Evolutionary conservation across 805 yeast genomes (phyloP).

Genomic region (Candida pseudoglaebosa): DNA sequence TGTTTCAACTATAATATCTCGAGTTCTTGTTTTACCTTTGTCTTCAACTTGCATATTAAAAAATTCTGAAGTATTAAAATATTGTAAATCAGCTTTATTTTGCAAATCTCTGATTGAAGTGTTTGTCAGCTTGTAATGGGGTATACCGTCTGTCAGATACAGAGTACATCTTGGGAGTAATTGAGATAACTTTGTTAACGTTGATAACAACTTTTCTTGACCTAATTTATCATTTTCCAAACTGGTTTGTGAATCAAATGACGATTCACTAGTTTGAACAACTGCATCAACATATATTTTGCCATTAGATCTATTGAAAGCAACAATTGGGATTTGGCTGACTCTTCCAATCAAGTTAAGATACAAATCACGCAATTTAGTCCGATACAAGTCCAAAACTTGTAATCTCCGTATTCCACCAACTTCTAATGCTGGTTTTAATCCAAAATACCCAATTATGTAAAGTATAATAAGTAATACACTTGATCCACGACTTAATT

Average conservation of each 20-base stretch:
- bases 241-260: conserved; percentile 9
- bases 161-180: conserved; percentile 22
- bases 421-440: conserved; percentile 33
- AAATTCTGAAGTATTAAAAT: conserved; percentile 29
- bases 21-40: conserved; percentile 2
- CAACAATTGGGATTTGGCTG: conserved; percentile 36
- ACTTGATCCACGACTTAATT: conserved; percentile 34
- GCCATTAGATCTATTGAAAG: conserved; percentile 25
- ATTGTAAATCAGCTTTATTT: conserved; percentile 30
- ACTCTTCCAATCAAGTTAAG: conserved; percentile 30
- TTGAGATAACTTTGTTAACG: conserved; percentile 19
- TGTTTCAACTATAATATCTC: conserved; percentile 25
- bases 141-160: conserved; percentile 25
- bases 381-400: conserved; percentile 29
- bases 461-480: conserved; percentile 25
- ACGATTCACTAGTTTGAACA: conserved; percentile 31
- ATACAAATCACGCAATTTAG: conserved; percentile 32
- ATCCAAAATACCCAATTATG: conserved; percentile 26
- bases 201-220: conserved; percentile 20
- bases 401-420: conserved; percentile 28
- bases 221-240: conserved; percentile 21
- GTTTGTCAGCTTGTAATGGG: conserved; percentile 27
- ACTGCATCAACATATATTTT: conserved; percentile 35
- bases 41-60: conserved; percentile 15
- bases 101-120: conserved; percentile 32